Evolutionary conservation across 1,284 basidiomycete genomes (phyloP).

Genomic region (Apiotrichum montevideense): DNA sequence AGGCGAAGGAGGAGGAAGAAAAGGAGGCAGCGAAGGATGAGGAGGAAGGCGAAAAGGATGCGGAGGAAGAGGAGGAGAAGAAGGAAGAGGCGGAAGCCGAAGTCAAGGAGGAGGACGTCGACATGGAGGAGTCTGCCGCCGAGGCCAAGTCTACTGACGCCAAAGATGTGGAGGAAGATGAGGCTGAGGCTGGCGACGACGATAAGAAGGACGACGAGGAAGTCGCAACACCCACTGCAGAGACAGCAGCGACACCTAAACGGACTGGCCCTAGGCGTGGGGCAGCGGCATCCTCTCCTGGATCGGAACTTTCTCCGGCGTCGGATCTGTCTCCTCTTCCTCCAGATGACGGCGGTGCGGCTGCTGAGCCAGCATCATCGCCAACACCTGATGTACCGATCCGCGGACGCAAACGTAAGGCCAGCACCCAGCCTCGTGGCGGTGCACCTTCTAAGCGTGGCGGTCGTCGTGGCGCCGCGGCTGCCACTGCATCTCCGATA

Average conservation of each 20-base stretch:
- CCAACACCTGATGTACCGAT: conserved; percentile 6
- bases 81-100: not conserved
- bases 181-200: not conserved
- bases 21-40: not conserved
- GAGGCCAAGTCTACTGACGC: not conserved
- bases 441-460: conserved; percentile 22
- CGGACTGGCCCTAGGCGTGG: conserved; percentile 1
- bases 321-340: conserved; percentile 24
- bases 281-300: conserved; percentile 7
- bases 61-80: not conserved
- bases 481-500: conserved; percentile 6
- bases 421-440: conserved; percentile 16
- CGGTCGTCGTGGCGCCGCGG: conserved; percentile 9
- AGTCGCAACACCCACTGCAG: not conserved
- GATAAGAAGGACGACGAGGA: not conserved
- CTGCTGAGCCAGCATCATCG: not conserved
- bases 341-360: conserved; percentile 2
- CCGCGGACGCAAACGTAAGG: conserved; percentile 31
- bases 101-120: not conserved
- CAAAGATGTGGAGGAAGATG: not conserved
- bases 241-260: not conserved
- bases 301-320: conserved; percentile 21
- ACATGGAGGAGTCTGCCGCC: not conserved
- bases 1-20: not conserved
- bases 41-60: not conserved